Percentiles rank a stretch among this genome's conserved stretches.
Conservation (phyloP, 805 yeast species). For the Sugiyamaella americana region DNA sequence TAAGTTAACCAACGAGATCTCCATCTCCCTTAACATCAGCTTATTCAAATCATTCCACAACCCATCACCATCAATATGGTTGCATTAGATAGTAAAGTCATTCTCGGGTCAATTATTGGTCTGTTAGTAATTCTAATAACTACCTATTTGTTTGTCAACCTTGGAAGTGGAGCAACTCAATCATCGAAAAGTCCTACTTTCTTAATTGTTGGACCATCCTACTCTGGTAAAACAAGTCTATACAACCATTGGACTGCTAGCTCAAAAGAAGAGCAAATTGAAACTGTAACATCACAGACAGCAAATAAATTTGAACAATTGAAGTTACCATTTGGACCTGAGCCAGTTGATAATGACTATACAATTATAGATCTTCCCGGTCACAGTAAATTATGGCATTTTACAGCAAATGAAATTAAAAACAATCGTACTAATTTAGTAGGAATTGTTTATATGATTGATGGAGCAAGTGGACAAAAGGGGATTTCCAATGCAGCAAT, state of each 20-base stretch:
- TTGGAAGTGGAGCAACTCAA: too few species aligned
- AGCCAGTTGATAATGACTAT: conserved; percentile 12
- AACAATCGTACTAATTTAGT: conserved; percentile 33
- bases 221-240: conserved; percentile 61
- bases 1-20: too few species aligned
- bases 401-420: conserved; percentile 40
- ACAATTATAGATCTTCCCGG: conserved; percentile 81
- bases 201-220: conserved; percentile 58
- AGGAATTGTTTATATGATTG: conserved; percentile 75
- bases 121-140: too few species aligned
- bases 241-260: conserved; percentile 25
- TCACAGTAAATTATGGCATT: conserved; percentile 63
- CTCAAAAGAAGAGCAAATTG: neutral
- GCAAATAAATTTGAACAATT: conserved; percentile 37
- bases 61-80: too few species aligned
- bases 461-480: conserved; percentile 53
- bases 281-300: conserved; percentile 48
- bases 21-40: too few species aligned
- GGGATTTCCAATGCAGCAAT: conserved; percentile 50
- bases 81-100: too few species aligned
- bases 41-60: too few species aligned
- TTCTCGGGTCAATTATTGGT: too few species aligned
- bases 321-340: conserved; percentile 37
- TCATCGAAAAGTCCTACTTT: conserved; percentile 50
- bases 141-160: too few species aligned